These are phyloP conservation scores for Condylostoma magnum DNA, from an alignment of 169 alveolate species.

Conservation along the genomic window DNA sequence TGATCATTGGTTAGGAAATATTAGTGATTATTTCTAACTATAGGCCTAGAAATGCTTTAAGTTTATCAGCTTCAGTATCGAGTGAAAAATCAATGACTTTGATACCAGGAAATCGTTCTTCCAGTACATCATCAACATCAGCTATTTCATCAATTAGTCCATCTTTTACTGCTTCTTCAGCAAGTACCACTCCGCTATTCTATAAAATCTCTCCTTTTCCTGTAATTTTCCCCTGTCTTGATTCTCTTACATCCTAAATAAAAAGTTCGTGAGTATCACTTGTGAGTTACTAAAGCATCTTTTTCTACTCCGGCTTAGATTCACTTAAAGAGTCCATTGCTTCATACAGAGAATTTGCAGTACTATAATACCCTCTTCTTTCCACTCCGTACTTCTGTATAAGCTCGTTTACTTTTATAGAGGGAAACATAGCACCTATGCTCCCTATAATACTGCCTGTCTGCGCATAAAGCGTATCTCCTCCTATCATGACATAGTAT, in stretches of 20 bases:
- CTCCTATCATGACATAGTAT: slow-evolving; percentile 29
- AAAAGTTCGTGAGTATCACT: too few relatives aligned
- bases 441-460: slow-evolving; percentile 30
- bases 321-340: slow-evolving; percentile 32
- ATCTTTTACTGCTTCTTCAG: too few relatives aligned
- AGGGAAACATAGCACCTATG: slow-evolving; percentile 31
- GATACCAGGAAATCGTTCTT: slow-evolving; percentile 18
- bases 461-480: slow-evolving; percentile 24
- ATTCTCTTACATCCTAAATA: too few relatives aligned
- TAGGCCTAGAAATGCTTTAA: too few relatives aligned
- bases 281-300: too few relatives aligned
- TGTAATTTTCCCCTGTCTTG: too few relatives aligned
- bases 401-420: slow-evolving; percentile 20
- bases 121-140: slow-evolving; percentile 21
- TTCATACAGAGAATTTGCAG: slow-evolving; percentile 7
- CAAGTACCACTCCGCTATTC: too few relatives aligned
- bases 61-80: too few relatives aligned
- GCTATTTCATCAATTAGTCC: slow-evolving; percentile 34
- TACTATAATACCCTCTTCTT: slow-evolving; percentile 23
- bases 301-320: slow-evolving; percentile 16
- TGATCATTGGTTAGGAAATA: too few relatives aligned
- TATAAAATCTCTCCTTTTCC: too few relatives aligned
- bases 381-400: slow-evolving; percentile 25
- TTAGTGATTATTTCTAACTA: too few relatives aligned
- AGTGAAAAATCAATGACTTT: slow-evolving; percentile 33